These are phyloP conservation scores for Funneliformis caledonium DNA, from an alignment of 371 early-diverging fungal species.

Conservation along the genomic window DNA sequence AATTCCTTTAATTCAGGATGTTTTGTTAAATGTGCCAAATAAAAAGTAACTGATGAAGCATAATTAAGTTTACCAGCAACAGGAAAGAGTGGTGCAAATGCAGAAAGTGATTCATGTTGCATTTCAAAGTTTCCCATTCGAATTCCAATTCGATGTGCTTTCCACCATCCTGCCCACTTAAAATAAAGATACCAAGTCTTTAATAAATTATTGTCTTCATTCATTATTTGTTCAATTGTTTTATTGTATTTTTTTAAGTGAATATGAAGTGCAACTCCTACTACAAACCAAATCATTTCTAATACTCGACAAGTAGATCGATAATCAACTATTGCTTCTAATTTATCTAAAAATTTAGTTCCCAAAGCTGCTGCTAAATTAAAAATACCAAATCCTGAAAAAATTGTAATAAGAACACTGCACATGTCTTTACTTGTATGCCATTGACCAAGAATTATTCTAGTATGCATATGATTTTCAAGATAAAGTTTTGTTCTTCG, in stretches of 20 bases:
- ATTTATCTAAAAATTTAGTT: slow-evolving; percentile 14
- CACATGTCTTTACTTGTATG: too few species aligned
- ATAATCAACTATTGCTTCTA: slow-evolving; percentile 45
- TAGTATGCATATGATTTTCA: too few species aligned
- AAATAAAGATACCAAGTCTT: too few species aligned
- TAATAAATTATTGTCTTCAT: too few species aligned
- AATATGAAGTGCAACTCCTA: slow-evolving; percentile 6
- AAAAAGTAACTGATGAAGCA: not conserved
- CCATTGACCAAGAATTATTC: too few species aligned
- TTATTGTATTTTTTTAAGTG: not conserved
- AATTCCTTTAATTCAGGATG: not conserved
- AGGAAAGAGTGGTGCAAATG: slow-evolving; percentile 29
- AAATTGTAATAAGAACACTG: too few species aligned
- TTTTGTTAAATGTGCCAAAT: not conserved
- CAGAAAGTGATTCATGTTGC: not conserved
- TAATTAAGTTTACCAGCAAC: slow-evolving; percentile 9
- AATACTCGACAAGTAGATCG: slow-evolving; percentile 52
- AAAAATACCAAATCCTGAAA: too few species aligned
- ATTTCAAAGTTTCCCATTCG: slow-evolving; percentile 8
- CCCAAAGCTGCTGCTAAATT: too few species aligned
- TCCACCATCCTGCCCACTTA: slow-evolving; percentile 1
- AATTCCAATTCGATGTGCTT: slow-evolving; percentile 9
- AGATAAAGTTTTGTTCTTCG: too few species aligned
- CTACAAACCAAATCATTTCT: slow-evolving; percentile 23
- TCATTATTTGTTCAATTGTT: not conserved